Percentiles rank a stretch among this genome's conserved stretches.
These are phyloP conservation scores for Artemisia argyi DNA, from an alignment of 129 eudicot species.

Conservation along the genomic window DNA sequence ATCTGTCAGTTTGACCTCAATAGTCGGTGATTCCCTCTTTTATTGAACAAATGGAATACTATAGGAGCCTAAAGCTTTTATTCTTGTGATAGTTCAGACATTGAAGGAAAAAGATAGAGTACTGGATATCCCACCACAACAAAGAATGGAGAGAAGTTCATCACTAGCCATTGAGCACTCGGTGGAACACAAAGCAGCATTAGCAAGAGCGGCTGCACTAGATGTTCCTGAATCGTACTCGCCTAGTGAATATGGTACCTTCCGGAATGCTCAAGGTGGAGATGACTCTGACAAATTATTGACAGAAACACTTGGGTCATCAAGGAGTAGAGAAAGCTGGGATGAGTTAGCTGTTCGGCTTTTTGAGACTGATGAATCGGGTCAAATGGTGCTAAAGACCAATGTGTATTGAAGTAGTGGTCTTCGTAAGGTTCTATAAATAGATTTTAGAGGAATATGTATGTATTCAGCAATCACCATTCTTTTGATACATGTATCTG, in stretches of 20 bases:
- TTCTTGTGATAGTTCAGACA: constrained; percentile 47
- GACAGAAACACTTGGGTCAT: constrained; percentile 23
- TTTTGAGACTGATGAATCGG: constrained; percentile 50
- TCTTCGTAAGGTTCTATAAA: neutral
- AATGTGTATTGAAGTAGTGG: constrained; percentile 27
- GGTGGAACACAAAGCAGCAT: constrained; percentile 69
- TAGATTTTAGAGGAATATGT: constrained; percentile 7
- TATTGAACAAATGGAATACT: neutral
- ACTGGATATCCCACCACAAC: constrained; percentile 72
- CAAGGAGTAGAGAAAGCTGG: constrained; percentile 50
- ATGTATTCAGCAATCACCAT: constrained; percentile 19
- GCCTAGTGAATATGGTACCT: constrained; percentile 84
- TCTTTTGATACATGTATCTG: constrained; percentile 36
- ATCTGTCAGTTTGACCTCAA: neutral
- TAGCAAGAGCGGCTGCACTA: constrained; percentile 69
- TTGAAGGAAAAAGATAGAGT: constrained; percentile 63
- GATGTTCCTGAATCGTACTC: constrained; percentile 71
- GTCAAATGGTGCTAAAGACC: constrained; percentile 51
- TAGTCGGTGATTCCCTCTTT: neutral
- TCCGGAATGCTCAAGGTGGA: constrained; percentile 39
- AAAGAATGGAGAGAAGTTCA: constrained; percentile 74
- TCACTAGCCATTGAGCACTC: constrained; percentile 73
- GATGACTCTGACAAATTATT: constrained; percentile 32
- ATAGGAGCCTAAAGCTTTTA: constrained; percentile 1
- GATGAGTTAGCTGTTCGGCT: constrained; percentile 42